Evolutionary conservation across 192 early-diverging fungal species (phyloP).

Genomic region (Coemansia sp.): DNA sequence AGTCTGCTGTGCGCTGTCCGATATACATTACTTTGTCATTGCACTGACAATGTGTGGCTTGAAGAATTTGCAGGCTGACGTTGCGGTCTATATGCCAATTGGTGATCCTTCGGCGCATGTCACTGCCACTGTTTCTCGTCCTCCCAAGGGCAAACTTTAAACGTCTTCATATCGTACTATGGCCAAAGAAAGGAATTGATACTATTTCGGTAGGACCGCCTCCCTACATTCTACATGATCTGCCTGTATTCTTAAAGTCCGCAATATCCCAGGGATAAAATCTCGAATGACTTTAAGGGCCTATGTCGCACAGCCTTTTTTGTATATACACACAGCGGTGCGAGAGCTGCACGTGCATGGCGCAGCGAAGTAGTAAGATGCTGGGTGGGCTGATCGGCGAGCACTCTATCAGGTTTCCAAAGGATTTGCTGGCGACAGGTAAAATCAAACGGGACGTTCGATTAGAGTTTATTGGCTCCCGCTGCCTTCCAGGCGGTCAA

Average conservation of each 20-base stretch:
- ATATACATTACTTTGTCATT: constrained; percentile 74
- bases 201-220: background rate
- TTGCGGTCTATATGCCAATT: constrained; percentile 73
- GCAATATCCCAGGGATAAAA: background rate
- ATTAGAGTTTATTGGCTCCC: background rate
- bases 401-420: background rate
- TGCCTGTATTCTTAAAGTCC: background rate
- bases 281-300: background rate
- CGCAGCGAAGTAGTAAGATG: constrained; percentile 3
- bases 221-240: background rate
- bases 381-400: constrained; percentile 2
- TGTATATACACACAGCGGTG: background rate
- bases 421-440: background rate
- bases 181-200: background rate
- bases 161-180: background rate
- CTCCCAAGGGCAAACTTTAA: constrained; percentile 31
- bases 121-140: constrained; percentile 66
- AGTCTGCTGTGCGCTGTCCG: constrained; percentile 73
- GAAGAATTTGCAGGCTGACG: constrained; percentile 65
- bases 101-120: constrained; percentile 74
- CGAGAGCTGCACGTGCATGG: constrained; percentile 3
- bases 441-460: background rate
- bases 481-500: background rate
- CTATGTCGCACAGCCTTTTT: background rate
- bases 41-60: constrained; percentile 71